Evolutionary conservation across 331 rosid species (phyloP).

Genomic region (Erythrophleum ivorense): DNA sequence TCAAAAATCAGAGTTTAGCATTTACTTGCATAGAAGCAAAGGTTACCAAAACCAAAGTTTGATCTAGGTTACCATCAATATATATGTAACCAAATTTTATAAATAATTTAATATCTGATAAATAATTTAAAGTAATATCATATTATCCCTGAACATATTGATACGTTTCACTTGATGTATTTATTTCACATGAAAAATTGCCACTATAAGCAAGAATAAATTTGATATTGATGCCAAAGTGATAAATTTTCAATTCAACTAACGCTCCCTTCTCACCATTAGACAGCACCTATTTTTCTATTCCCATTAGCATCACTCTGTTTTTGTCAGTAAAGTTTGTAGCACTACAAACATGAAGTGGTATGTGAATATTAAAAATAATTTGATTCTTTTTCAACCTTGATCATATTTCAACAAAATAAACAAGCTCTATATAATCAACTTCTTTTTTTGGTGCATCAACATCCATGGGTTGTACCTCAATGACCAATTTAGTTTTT

Average conservation of each 20-base stretch:
- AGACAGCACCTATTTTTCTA: background rate
- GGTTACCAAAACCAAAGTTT: no score
- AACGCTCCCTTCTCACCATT: background rate
- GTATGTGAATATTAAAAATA: background rate
- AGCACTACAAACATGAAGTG: background rate
- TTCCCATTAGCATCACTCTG: background rate
- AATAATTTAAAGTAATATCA: background rate
- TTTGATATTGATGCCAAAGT: background rate
- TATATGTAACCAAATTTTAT: no score
- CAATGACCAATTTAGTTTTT: background rate
- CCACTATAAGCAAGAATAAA: background rate
- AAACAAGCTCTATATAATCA: background rate
- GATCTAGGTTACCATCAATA: no score
- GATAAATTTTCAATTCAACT: background rate
- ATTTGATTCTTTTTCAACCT: background rate
- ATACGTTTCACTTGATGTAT: background rate
- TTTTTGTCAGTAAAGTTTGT: background rate
- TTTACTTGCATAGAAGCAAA: no score
- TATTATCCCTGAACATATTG: background rate
- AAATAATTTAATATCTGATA: no score
- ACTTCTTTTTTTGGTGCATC: background rate
- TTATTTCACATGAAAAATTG: background rate
- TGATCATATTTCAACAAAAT: background rate
- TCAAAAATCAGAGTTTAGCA: no score
- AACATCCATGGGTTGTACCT: no score